Base-by-base conservation (phyloP, 345 rosid species). In the Brassica napus region DNA sequence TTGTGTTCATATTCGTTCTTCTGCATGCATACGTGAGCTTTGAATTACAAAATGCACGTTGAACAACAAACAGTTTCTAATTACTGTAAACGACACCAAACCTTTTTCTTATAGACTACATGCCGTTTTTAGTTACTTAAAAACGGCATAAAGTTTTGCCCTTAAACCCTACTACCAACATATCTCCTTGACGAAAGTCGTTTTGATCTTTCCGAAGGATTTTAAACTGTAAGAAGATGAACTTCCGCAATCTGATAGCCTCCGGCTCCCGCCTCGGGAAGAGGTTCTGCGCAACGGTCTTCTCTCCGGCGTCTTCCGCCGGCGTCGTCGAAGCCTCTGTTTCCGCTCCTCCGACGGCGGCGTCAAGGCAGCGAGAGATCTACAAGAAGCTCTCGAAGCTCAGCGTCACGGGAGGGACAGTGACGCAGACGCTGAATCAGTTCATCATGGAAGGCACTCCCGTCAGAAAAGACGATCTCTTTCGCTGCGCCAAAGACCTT, bases 361-460 rank as follows among this genome's bases (percentile, higher is more conserved):
- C 79, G 12, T 79, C 79, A 69, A 69, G 60, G 57, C 63, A 71
- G 32, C 11, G 83, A 58, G 72, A 49, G 72, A 72, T 89, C 16
- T 91, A 89, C 77, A 73, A 69, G 81, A 85, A 84, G 83, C 73
- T 94, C 8, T 91, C 94, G 58, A 84, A 74, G 55, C 76, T 91
- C 62, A 80, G 62, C 30, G 80, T 79, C 21, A 84, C 78, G 1
- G 93, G 89, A 30, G 91, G 87, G 24, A 85, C 82, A 69, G 97
- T 91, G 69, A 54, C 86, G 34, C 74, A 75, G 76, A 77, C 89
- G 69, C 81, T 92, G 72, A 85, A 94, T 76, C 89, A 87, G 55
- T 85, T 82, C 68, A 30, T 82, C 35, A 79, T 82, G 97, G 95
- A 94, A 31, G 97, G 92, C 2, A 81, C 75, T 9, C 6, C 69